A percentile compares a stretch with the other conserved stretches of the same genome.
Evolutionary conservation across 306 rosid species (phyloP).

Genomic region (Nissolia schottii): DNA sequence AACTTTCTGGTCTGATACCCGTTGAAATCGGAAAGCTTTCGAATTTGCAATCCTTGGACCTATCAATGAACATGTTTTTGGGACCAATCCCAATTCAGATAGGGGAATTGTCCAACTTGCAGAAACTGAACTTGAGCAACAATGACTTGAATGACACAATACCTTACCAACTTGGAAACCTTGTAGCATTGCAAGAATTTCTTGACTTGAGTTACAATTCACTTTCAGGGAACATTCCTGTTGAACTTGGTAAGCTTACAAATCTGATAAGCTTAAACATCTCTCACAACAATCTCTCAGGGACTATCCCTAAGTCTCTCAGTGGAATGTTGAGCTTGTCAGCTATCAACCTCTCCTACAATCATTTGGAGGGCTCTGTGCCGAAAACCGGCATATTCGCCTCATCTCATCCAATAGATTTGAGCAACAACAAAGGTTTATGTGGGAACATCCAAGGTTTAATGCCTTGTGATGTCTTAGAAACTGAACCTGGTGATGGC

Average conservation of each 20-base stretch:
- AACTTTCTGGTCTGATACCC: conserved; percentile 43
- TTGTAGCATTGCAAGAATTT: conserved; percentile 31
- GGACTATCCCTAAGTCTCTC: conserved; percentile 37
- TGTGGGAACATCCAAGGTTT: conserved; percentile 34
- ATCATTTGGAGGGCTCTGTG: conserved; percentile 44
- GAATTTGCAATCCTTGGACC: conserved; percentile 32
- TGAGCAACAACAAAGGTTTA: conserved; percentile 40
- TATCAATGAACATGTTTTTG: conserved; percentile 39
- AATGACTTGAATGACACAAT: conserved; percentile 44
- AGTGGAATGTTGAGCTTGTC: conserved; percentile 40
- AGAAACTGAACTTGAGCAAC: conserved; percentile 32
- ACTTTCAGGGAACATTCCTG: conserved; percentile 43
- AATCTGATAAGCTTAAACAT: conserved; percentile 45
- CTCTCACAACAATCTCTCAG: conserved; percentile 46
- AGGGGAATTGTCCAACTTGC: conserved; percentile 35
- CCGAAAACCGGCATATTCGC: conserved; percentile 37
- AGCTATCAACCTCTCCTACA: conserved; percentile 40
- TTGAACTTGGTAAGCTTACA: conserved; percentile 29
- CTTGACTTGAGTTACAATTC: conserved; percentile 54
- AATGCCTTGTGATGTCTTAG: conserved; percentile 16
- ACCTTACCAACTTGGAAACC: conserved; percentile 45
- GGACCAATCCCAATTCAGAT: conserved; percentile 47
- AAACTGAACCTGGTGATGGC: not conserved
- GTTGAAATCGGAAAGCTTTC: conserved; percentile 34
- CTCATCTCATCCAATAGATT: conserved; percentile 21